Evolutionary conservation across 2,329 filamentous ascomycete genomes (phyloP).

Genomic region (Verticillium dahliae): DNA sequence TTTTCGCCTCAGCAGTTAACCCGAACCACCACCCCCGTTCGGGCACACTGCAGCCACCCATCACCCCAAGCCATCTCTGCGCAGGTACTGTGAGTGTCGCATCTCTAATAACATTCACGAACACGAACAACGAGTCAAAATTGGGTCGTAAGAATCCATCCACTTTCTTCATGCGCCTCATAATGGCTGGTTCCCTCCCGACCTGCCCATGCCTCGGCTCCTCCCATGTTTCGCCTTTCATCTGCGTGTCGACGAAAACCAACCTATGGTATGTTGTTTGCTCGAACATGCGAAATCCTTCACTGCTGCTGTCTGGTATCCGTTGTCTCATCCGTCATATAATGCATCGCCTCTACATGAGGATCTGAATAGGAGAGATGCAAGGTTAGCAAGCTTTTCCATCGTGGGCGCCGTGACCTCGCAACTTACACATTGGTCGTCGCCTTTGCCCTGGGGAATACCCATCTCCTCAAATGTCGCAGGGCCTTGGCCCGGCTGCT

Average conservation of each 20-base stretch:
- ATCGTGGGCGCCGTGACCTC: neutral
- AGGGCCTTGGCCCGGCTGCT: slow-evolving; percentile 62
- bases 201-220: neutral
- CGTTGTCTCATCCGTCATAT: neutral
- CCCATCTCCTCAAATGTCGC: slow-evolving; percentile 99
- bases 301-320: neutral
- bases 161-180: neutral
- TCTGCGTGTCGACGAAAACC: neutral
- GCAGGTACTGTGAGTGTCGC: neutral
- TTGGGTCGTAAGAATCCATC: neutral
- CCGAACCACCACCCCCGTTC: neutral
- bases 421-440: slow-evolving; percentile 80
- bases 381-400: neutral
- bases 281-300: neutral
- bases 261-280: neutral
- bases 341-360: neutral
- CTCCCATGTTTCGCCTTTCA: neutral
- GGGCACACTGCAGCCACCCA: neutral
- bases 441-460: slow-evolving; percentile 73
- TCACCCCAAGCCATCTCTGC: neutral
- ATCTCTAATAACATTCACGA: neutral
- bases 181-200: neutral
- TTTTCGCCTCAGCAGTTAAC: neutral
- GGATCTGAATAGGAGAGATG: neutral
- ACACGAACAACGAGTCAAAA: neutral